These are phyloP conservation scores for Talaromyces rugulosus DNA, from an alignment of 2,329 filamentous ascomycete species.

Conservation along the genomic window DNA sequence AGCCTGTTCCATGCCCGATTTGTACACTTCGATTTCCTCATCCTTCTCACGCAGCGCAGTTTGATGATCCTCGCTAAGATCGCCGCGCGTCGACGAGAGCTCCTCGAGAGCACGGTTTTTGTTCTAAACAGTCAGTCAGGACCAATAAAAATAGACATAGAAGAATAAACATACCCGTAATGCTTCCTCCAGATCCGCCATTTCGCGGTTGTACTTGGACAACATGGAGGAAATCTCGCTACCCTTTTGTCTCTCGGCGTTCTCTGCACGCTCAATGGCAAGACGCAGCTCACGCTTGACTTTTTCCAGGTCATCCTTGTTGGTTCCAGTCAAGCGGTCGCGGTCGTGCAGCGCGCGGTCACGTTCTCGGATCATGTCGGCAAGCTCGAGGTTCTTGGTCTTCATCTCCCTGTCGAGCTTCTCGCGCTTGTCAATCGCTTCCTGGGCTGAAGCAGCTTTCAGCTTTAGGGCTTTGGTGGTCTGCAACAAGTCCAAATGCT, in stretches of 20 bases:
- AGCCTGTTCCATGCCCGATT: conserved; percentile 95
- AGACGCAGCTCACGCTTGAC: conserved; percentile 88
- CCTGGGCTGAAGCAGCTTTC: conserved; percentile 93
- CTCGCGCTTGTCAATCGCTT: conserved; percentile 90
- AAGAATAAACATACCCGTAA: conserved; percentile 48
- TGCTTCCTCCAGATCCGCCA: conserved; percentile 92
- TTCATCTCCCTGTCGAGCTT: conserved; percentile 97
- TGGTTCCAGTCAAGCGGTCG: conserved; percentile 77
- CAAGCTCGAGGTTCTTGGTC: conserved; percentile 97
- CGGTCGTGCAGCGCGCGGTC: conserved; percentile 91
- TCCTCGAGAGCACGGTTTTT: conserved; percentile 88
- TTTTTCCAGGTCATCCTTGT: conserved; percentile 92
- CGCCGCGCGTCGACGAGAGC: conserved; percentile 68
- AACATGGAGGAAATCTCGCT: conserved; percentile 93
- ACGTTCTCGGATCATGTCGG: conserved; percentile 96
- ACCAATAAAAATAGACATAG: conserved; percentile 2
- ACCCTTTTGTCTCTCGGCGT: conserved; percentile 86
- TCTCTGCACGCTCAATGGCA: conserved; percentile 87
- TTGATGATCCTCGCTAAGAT: conserved; percentile 82
- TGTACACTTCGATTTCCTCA: conserved; percentile 96
- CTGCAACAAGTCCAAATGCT: conserved; percentile 89
- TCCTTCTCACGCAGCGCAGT: conserved; percentile 86
- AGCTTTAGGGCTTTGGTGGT: conserved; percentile 96
- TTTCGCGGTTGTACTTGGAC: conserved; percentile 93
- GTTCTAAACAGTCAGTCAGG: conserved; percentile 47